A percentile compares a stretch with the other conserved stretches of the same genome.
phyloP scores from a whole-genome alignment of 2,329 filamentous ascomycete species.

The Xylariaceae sp. region DNA sequence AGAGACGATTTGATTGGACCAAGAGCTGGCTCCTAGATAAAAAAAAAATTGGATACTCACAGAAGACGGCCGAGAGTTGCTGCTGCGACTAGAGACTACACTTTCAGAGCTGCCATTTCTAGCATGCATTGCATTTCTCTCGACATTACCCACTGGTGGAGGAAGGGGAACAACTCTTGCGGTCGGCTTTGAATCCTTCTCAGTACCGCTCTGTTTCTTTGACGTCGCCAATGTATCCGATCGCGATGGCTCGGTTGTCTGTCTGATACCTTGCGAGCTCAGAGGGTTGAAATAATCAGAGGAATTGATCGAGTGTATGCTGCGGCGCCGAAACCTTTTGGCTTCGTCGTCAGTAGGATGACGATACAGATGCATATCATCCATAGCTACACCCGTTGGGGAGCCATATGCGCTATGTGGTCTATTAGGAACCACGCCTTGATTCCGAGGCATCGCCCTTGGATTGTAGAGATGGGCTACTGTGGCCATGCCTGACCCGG shows the following conservation, averaged over 20 bases:
- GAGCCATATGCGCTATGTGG: slow-evolving; percentile 60
- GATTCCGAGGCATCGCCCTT: slow-evolving; percentile 44
- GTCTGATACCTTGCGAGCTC: slow-evolving; percentile 46
- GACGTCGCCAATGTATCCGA: slow-evolving; percentile 38
- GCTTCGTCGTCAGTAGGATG: slow-evolving; percentile 67
- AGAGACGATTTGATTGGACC: slow-evolving; percentile 51
- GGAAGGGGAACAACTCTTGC: slow-evolving; percentile 44
- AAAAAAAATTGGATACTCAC: slow-evolving; percentile 57
- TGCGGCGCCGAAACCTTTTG: slow-evolving; percentile 81
- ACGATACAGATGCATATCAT: slow-evolving; percentile 72
- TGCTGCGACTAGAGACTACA: slow-evolving; percentile 62
- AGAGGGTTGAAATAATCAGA: slow-evolving; percentile 48
- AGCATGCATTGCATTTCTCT: slow-evolving; percentile 43
- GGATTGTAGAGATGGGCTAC: slow-evolving; percentile 62
- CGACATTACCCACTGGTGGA: slow-evolving; percentile 35
- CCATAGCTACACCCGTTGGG: slow-evolving; percentile 58
- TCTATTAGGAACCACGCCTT: slow-evolving; percentile 47
- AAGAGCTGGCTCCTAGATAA: slow-evolving; percentile 34
- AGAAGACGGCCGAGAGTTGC: slow-evolving; percentile 66
- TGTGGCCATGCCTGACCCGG: slow-evolving; percentile 59
- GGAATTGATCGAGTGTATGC: slow-evolving; percentile 71
- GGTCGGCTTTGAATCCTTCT: slow-evolving; percentile 49
- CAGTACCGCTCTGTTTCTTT: slow-evolving; percentile 40
- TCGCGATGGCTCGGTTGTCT: slow-evolving; percentile 43
- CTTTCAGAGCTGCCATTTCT: slow-evolving; percentile 70